These are phyloP conservation scores for Strobilomyces confusus DNA, from an alignment of 768 basidiomycete genomes.

Conservation along the genomic window DNA sequence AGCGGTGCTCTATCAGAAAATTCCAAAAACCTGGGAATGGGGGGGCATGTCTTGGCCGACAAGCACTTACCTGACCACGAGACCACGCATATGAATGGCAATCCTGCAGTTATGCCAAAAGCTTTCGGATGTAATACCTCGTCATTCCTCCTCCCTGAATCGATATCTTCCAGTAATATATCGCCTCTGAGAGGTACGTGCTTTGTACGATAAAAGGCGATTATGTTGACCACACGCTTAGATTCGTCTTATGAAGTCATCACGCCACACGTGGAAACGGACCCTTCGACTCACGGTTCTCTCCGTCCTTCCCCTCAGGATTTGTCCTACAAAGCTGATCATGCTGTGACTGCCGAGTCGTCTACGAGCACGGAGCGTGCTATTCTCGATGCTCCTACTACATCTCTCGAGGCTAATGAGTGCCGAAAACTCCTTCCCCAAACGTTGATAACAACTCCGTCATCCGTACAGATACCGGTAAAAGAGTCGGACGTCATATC, in stretches of 20 bases:
- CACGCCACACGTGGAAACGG: conserved; percentile 13
- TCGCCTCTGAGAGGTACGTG: conserved; percentile 16
- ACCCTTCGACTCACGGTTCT: conserved; percentile 1
- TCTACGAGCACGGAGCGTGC: conserved; percentile 9
- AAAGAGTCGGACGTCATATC: conserved; percentile 15
- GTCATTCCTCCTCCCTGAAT: conserved; percentile 7
- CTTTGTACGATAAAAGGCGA: not conserved
- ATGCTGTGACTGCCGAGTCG: conserved; percentile 1
- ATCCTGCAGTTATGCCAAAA: conserved; percentile 9
- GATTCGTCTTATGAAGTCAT: conserved; percentile 9
- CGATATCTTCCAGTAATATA: conserved; percentile 6
- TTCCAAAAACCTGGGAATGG: conserved; percentile 18
- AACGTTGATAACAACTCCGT: conserved; percentile 13
- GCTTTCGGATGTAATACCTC: conserved; percentile 13
- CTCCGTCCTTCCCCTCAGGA: conserved; percentile 5
- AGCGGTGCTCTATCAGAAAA: conserved; percentile 16
- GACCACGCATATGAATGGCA: conserved; percentile 20
- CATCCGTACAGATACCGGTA: conserved; percentile 11
- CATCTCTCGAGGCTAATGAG: conserved; percentile 7
- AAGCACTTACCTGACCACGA: conserved; percentile 22
- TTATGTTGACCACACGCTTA: conserved; percentile 14
- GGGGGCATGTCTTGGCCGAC: conserved; percentile 10
- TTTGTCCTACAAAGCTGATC: conserved; percentile 4
- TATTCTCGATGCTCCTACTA: conserved; percentile 7
- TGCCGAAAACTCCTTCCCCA: conserved; percentile 3